Evolutionary conservation across 2,329 filamentous ascomycete genomes (phyloP).

Genomic region (Cercospora beticola): DNA sequence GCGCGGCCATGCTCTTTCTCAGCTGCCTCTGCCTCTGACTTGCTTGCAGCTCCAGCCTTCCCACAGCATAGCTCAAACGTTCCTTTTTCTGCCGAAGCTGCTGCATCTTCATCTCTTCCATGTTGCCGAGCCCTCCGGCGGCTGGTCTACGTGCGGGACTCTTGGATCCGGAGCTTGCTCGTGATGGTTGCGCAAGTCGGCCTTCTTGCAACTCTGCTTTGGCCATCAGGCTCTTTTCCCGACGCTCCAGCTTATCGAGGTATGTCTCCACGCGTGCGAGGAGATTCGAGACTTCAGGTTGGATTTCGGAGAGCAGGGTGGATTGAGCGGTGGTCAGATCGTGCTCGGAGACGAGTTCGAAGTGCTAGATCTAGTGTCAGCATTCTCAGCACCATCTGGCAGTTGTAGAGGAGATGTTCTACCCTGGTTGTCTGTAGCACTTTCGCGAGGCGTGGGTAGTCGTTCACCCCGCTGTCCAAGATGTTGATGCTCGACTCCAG

Average conservation of each 20-base stretch:
- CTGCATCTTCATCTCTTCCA: slow-evolving; percentile 60
- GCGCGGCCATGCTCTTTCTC: slow-evolving; percentile 68
- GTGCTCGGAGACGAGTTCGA: slow-evolving; percentile 85
- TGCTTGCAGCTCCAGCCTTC: slow-evolving; percentile 82
- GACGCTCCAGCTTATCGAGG: slow-evolving; percentile 76
- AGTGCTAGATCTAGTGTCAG: slow-evolving; percentile 61
- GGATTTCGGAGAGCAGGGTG: slow-evolving; percentile 81
- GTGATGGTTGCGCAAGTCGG: slow-evolving; percentile 48
- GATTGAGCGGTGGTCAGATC: slow-evolving; percentile 79
- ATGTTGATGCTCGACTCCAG: slow-evolving; percentile 64
- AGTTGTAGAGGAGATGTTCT: slow-evolving; percentile 20
- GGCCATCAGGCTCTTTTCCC: slow-evolving; percentile 79
- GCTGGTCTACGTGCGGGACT: slow-evolving; percentile 25
- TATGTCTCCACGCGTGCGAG: slow-evolving; percentile 80
- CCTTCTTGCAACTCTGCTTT: slow-evolving; percentile 82
- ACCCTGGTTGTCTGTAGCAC: slow-evolving; percentile 64
- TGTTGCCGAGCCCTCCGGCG: slow-evolving; percentile 41
- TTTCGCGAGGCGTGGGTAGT: slow-evolving; percentile 62
- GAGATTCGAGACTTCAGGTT: slow-evolving; percentile 77
- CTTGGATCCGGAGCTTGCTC: slow-evolving; percentile 26
- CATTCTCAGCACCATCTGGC: neutral
- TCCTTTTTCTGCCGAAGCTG: slow-evolving; percentile 79
- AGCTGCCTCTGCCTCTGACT: slow-evolving; percentile 70
- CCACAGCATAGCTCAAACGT: slow-evolving; percentile 80
- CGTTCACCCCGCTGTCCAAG: slow-evolving; percentile 61